Base-by-base conservation (phyloP, 202 grass and related monocot species). In the Bolboschoenoplectus hybrid region DNA sequence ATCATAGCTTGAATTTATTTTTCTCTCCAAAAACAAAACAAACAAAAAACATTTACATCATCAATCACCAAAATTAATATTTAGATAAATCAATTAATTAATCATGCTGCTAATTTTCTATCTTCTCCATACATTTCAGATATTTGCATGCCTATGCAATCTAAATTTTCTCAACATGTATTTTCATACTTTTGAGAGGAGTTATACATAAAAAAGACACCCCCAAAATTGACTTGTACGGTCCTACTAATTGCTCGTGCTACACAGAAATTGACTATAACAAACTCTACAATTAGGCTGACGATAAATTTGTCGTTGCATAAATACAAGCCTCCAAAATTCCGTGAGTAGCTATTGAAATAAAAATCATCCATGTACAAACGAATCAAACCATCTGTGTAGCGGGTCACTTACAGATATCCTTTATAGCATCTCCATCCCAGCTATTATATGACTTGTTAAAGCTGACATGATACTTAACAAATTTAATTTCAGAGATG, bases 311-410 rank as follows among this genome's bases (percentile, higher is more conserved):
- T 43, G 5, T 70, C 67, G 2, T 2, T 68, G 26, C 26, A 26
- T 35, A 75, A 74, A 51, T 32, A 77, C 73, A 55, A 36, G 49
- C 71, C 9, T 51, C 9, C 47, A 55, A 55, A 55, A 36, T 77
- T 1, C 47, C 12, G 50, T 35, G 47, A 11, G 1, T 36, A 0
- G 56, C 2, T n/a, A 60, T 35, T 36, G 32, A 75, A 50, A 14
- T 75, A 8, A 75, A 35, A 58, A 19, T 75, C 19, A 20, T 75
- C 9, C 52, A 47, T 17, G 39, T 10, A 35, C 72, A 75, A 52
- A 49, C 3, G 6, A 74, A 32, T 2, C 43, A 74, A 47, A 39
- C 7, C 11, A 67, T 67, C 26, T 26, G 26, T 26, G 64, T 39
- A 67, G 68, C 68, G 43, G 10, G 11, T 68, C 64, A 35, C 39